phyloP scores from a whole-genome alignment of 2,329 filamentous ascomycete species.

The Davidsoniella neocaledoniae region DNA sequence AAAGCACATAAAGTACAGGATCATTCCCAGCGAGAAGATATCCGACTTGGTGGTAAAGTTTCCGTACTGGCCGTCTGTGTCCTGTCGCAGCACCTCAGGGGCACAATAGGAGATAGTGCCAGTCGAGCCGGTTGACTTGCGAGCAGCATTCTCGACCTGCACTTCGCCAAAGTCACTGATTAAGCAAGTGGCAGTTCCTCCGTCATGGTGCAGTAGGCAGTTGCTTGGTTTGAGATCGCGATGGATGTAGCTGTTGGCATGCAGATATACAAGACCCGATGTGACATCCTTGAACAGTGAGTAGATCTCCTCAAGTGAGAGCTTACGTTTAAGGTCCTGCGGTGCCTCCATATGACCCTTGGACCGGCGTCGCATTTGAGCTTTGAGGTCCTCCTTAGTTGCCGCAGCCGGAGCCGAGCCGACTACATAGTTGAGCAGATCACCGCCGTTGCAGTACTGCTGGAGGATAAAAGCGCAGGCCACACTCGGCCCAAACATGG shows the following conservation, averaged over 20 bases:
- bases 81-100: conserved; percentile 69
- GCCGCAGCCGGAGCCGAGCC: conserved; percentile 43
- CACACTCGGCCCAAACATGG: conserved; percentile 74
- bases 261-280: conserved; percentile 76
- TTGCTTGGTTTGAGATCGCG: conserved; percentile 93
- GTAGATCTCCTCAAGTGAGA: conserved; percentile 81
- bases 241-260: conserved; percentile 85
- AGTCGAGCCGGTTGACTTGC: conserved; percentile 84
- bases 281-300: conserved; percentile 94
- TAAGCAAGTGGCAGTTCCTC: conserved; percentile 56
- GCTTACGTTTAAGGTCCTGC: conserved; percentile 28
- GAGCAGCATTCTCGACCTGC: conserved; percentile 61
- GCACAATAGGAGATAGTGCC: conserved; percentile 97
- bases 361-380: conserved; percentile 66
- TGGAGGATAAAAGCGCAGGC: conserved; percentile 94
- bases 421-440: conserved; percentile 77
- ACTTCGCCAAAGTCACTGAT: conserved; percentile 98
- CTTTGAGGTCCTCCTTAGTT: conserved; percentile 76
- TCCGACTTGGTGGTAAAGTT: conserved; percentile 97
- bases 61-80: conserved; percentile 53
- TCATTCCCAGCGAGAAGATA: conserved; percentile 97
- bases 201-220: conserved; percentile 69
- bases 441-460: conserved; percentile 90
- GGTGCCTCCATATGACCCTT: conserved; percentile 56
- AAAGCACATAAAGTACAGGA: conserved; percentile 96